Conservation (phyloP, 345 rosid genomes). For the rapeseed (Brassica napus) region DNA sequence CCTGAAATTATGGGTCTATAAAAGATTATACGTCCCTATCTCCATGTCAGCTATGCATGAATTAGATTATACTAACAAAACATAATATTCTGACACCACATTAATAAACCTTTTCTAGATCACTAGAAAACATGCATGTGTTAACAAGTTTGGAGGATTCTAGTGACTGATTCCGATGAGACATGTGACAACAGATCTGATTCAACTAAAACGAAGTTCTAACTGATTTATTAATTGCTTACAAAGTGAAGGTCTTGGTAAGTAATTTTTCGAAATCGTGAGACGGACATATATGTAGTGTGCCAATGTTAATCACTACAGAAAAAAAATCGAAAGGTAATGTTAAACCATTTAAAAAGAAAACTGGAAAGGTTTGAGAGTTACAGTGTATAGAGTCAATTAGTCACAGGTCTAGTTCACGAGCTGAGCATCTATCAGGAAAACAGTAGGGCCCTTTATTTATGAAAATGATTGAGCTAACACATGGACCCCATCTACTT, state of each 20-base stretch:
- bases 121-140: slow-evolving; percentile 21
- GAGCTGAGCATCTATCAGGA: slow-evolving; percentile 34
- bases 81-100: slow-evolving; percentile 33
- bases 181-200: slow-evolving; percentile 6
- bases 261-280: neutral
- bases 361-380: slow-evolving; percentile 1
- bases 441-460: slow-evolving; percentile 28
- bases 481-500: slow-evolving; percentile 34
- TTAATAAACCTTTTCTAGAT: slow-evolving; percentile 14
- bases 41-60: slow-evolving; percentile 40
- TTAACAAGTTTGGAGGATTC: slow-evolving; percentile 16
- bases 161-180: slow-evolving; percentile 4
- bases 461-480: slow-evolving; percentile 44
- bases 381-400: slow-evolving; percentile 22
- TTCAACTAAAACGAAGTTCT: slow-evolving; percentile 14
- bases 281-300: neutral
- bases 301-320: neutral
- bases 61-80: slow-evolving; percentile 17
- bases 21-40: slow-evolving; percentile 42
- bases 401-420: slow-evolving; percentile 43
- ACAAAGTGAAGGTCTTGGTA: neutral
- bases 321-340: neutral
- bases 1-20: slow-evolving; percentile 39
- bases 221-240: neutral
- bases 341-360: neutral